Evolutionary conservation across 2,329 filamentous ascomycete species (phyloP), one percentile per base, ranked within the genome.

Genomic region (Aspergillus fructus): DNA sequence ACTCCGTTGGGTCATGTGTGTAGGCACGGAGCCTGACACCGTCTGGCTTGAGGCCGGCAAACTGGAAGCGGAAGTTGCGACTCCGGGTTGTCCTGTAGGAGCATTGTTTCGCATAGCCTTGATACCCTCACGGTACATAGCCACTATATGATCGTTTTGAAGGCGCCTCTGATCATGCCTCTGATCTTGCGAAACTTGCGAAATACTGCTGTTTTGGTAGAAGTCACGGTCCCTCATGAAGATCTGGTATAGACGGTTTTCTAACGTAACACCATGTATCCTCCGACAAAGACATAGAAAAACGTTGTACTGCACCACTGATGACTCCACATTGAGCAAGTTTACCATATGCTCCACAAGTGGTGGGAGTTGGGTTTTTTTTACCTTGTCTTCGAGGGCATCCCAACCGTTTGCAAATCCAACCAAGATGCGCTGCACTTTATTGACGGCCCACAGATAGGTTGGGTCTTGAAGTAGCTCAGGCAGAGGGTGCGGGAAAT

Each of bases 341-440:
- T 69, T 66, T 4, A 77, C 68, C 27, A 89, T 71, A 63, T 89
- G 86, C 53, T 79, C 76, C 34, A 83, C 78, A n/a, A 86, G 71
- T 5, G 85, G 81, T 3, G 85, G 85, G 62, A 79, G 83, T 2
- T 70, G 68, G 41, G 78, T 73, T 19, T 46, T 37, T 24, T 59
- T 64, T 55, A 73, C 64, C 33, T 73, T 70, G 4, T 54, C 67
- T 24, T 71, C 70, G 46, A 80, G 72, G 3, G 43, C 5, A 1
- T 59, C 24, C 79, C 81, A 84, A 15, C 71, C 63, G 19, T 66
- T 60, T 2, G 75, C 70, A 13, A 88, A 65, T 6, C 74, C 69
- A 3, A 66, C 56, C n/a, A 84, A 72, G 48, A 80, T 83, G 0
- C 63, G 56, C 19, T 78, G 69, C 15, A 86, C 79, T 13, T 76